Base-by-base conservation (phyloP, 495 filamentous ascomycete species). In the Cercophora newfieldiana region DNA sequence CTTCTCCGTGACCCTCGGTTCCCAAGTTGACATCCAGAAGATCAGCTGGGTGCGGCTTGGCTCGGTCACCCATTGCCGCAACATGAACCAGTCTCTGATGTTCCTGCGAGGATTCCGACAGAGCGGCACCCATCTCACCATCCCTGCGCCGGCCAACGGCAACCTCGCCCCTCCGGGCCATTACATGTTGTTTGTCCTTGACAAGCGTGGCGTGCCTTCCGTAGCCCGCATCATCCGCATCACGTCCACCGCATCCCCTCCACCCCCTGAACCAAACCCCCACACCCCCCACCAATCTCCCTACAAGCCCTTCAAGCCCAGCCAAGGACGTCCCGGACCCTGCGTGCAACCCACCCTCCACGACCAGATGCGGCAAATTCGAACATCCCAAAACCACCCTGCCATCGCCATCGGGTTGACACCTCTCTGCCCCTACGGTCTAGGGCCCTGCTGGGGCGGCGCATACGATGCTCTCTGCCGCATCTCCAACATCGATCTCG, bases 11-110 rank as follows among this genome's bases (percentile, higher is more conserved):
- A 65, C 53, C 51, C 24, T 65, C 51, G 51, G 26, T 18, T 57
- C 62, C 19, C 6, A 7, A 12, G 54, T 47, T 7, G 7, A 29
- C 14, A 58, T 65, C 31, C 19, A 14, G 30, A 65, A 50, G 21
- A 29, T 65, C 50, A 65, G 51, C 54, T 65, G 62, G 62, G 37
- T 65, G 12, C 62, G 62, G 7, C 62, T 65, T 0, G 62, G 62
- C 62, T 57, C 62, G 12, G 62, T 58, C 21, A 65, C 62, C 1
- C 62, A 65, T 31, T 58, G 51, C 22, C 33, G 62, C 62, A 65
- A 65, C 62, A 65, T 65, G 62, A 58, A 28, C 54, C 62, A 65
- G 24, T 65, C 62, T n/a, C 54, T 65, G 7, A 65, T 65, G 54
- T 57, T 44, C 30, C 62, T 65, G 8, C 16, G 24, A 3, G 30